phyloP scores from a whole-genome alignment of 2,329 filamentous ascomycete genomes.

The Pleomassaria siparia region DNA sequence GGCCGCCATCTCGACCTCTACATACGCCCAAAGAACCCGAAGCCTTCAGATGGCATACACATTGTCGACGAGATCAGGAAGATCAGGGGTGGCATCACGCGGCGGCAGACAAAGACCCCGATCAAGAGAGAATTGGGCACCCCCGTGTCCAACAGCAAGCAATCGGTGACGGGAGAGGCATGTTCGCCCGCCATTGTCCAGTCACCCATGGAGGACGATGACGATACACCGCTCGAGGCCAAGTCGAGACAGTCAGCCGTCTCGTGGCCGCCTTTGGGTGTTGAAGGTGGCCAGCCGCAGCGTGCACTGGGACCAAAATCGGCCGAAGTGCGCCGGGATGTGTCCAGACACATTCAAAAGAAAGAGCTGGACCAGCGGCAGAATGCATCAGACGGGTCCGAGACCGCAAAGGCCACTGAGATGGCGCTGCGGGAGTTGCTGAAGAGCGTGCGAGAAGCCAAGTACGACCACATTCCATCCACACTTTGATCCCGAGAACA shows the following conservation, averaged over 20 bases:
- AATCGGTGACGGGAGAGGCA: conserved; percentile 27
- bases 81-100: conserved; percentile 80
- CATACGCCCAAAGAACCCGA: conserved; percentile 91
- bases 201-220: conserved; percentile 19
- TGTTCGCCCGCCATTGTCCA: conserved; percentile 28
- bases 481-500: background rate
- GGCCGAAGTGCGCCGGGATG: conserved; percentile 41
- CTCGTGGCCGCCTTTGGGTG: conserved; percentile 66
- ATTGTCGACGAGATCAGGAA: conserved; percentile 86
- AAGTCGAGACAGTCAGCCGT: conserved; percentile 50
- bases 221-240: conserved; percentile 32
- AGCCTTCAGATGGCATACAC: conserved; percentile 81
- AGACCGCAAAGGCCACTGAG: conserved; percentile 81
- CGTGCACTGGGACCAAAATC: conserved; percentile 49
- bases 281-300: conserved; percentile 75
- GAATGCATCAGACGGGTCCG: conserved; percentile 67
- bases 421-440: conserved; percentile 81
- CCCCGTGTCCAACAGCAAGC: conserved; percentile 51
- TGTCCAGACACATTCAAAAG: conserved; percentile 48
- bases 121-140: conserved; percentile 64
- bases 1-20: conserved; percentile 93
- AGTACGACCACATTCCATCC: conserved; percentile 52
- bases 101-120: conserved; percentile 75
- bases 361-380: conserved; percentile 65
- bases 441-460: conserved; percentile 78